Percentiles rank a stretch among this genome's conserved stretches.
Conservation (phyloP, 306 rosid genomes). For the Hippophae gyantsensis region DNA sequence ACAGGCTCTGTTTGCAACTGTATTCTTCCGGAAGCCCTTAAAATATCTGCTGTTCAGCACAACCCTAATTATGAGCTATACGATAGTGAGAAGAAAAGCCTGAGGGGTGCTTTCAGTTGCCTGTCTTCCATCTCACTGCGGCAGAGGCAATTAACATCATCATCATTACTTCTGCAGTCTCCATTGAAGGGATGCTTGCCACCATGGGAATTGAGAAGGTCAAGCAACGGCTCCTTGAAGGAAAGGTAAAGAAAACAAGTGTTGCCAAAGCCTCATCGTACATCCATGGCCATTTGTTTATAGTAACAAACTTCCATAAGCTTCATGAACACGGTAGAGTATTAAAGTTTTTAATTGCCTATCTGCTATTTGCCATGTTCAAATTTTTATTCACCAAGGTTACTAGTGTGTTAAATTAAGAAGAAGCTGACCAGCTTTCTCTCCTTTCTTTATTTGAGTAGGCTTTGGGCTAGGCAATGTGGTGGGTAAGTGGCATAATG, state of each 20-base stretch:
- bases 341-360: too few relatives aligned
- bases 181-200: constrained; percentile 83
- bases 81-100: constrained; percentile 71
- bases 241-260: constrained; percentile 46
- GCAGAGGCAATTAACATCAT: constrained; percentile 79
- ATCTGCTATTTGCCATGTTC: too few relatives aligned
- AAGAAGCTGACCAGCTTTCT: too few relatives aligned
- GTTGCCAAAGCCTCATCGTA: constrained; percentile 9
- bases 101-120: constrained; percentile 53
- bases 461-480: too few relatives aligned
- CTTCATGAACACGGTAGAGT: too few relatives aligned
- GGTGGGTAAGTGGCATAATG: too few relatives aligned
- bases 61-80: constrained; percentile 47
- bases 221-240: constrained; percentile 63
- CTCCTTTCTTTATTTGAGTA: too few relatives aligned
- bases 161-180: constrained; percentile 80
- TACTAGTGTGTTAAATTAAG: too few relatives aligned
- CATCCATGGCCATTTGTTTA: constrained; percentile 4
- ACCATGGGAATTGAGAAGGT: constrained; percentile 69
- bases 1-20: constrained; percentile 86
- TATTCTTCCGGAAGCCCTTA: constrained; percentile 75
- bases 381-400: too few relatives aligned
- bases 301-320: too few relatives aligned
- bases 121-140: constrained; percentile 84
- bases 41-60: constrained; percentile 59